Base-by-base conservation (phyloP, 208 protist species). In the Trypanosoma platydactyli region DNA sequence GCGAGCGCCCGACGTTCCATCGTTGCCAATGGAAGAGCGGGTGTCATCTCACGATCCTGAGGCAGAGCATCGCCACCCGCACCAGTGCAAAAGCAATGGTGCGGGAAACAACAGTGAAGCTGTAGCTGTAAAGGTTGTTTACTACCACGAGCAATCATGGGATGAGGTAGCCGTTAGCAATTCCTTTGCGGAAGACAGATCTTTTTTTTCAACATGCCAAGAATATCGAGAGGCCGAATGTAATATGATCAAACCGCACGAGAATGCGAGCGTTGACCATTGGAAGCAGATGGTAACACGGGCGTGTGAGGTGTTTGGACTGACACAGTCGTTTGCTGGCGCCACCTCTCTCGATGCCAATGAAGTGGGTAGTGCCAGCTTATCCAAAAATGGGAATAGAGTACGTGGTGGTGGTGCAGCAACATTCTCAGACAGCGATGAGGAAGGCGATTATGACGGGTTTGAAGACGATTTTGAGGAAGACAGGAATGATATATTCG, bases 261-360 rank as follows among this genome's bases (percentile, higher is more conserved):
- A n/a, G 22, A 40, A 56, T 22, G 30, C 0, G 15, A 56, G 20
- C 2, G 3, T 4, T n/a, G 61, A 13, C 0, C 11, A 24, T 20
- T 55, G 48, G 50, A 57, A 58, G 33, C 45, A 56, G 30, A 64
- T 88, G 51, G 71, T 91, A 56, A 62, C 73, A 45, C 80, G 77
- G 24, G 79, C 86, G 20, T 69, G 79, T 5, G 84, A 94, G 40
- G 80, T 89, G 35, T 58, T 94, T 35, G 72, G 65, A 45, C 80
- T 83, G n/a, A 86, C 83, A 5, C 75, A 78, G 13, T 88, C 84
- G 3, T 69, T 89, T 24, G 79, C 87, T 18, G 70, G 76, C 2
- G 81, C 78, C 50, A 70, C 57, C 18, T 27, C 76, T 27, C 42
- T 67, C 41, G 24, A 68, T 45, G 45, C 54, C 13, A 9, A 45